These are phyloP conservation scores for Kazachstania martiniae DNA, from an alignment of 805 yeast species.

Conservation along the genomic window DNA sequence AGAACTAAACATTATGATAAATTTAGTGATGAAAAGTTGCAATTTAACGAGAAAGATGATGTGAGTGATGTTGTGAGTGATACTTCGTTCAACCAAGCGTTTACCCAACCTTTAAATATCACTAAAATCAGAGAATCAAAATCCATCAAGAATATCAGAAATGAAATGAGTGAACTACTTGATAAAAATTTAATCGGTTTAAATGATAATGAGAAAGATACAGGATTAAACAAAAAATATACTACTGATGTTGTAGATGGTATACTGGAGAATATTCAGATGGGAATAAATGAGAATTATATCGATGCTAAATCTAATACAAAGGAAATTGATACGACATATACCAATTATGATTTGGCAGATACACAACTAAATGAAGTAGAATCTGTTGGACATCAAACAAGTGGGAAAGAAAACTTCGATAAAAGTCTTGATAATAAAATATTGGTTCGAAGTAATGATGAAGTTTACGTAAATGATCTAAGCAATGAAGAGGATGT, in stretches of 20 bases:
- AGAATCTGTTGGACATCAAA: too few species aligned
- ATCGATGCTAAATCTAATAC: neutral
- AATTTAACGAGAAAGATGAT: conserved; percentile 20
- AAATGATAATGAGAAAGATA: neutral
- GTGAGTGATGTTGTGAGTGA: conserved; percentile 25
- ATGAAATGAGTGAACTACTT: neutral
- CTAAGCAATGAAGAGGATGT: neutral
- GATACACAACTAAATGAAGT: too few species aligned
- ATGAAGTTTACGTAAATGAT: too few species aligned
- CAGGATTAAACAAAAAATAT: too few species aligned
- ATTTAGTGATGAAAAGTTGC: conserved; percentile 30
- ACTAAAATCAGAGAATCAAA: conserved; percentile 10
- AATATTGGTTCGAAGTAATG: too few species aligned
- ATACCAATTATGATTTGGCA: too few species aligned
- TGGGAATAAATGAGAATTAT: too few species aligned
- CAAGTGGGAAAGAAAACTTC: neutral
- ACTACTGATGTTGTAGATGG: neutral
- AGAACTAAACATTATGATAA: conserved; percentile 22
- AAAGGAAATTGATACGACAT: too few species aligned
- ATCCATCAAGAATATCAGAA: conserved; percentile 1
- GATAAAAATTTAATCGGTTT: neutral
- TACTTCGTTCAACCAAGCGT: conserved; percentile 24
- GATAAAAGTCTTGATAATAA: too few species aligned
- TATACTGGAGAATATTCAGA: neutral
- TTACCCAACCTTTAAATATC: conserved; percentile 20